Evolutionary conservation across 78 protist species (phyloP).

Genomic region (Protostelium mycophagum): DNA sequence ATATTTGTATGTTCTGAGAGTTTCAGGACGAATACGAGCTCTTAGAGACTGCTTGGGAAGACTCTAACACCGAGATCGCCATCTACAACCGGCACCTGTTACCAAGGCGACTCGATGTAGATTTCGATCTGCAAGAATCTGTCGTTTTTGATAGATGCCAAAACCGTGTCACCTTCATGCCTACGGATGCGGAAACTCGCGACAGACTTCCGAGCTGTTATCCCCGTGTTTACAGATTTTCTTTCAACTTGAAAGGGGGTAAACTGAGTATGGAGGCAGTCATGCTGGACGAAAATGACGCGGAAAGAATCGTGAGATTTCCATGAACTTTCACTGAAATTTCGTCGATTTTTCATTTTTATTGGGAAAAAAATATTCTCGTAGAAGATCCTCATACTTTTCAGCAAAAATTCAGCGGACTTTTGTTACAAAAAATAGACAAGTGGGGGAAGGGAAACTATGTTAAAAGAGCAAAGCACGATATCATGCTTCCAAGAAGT

Average conservation of each 20-base stretch:
- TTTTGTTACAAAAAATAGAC: slow-evolving; percentile 19
- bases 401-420: neutral
- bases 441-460: slow-evolving; percentile 50
- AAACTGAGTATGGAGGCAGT: neutral
- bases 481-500: slow-evolving; percentile 34
- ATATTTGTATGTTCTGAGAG: no score
- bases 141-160: neutral
- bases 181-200: neutral
- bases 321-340: neutral
- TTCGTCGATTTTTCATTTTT: no score
- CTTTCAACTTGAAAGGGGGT: neutral
- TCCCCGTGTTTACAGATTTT: neutral
- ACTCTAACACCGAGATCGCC: neutral
- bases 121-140: neutral
- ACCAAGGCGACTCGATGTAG: neutral
- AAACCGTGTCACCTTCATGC: neutral
- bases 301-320: neutral
- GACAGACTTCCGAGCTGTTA: neutral
- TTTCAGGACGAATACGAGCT: neutral
- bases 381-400: neutral
- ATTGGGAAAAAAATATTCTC: no score
- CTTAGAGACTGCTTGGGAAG: neutral
- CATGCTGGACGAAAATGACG: neutral
- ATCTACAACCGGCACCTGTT: neutral
- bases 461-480: slow-evolving; percentile 34